Evolutionary conservation across 352 stramenopile species (phyloP).

Genomic region (Globisporangium splendens): DNA sequence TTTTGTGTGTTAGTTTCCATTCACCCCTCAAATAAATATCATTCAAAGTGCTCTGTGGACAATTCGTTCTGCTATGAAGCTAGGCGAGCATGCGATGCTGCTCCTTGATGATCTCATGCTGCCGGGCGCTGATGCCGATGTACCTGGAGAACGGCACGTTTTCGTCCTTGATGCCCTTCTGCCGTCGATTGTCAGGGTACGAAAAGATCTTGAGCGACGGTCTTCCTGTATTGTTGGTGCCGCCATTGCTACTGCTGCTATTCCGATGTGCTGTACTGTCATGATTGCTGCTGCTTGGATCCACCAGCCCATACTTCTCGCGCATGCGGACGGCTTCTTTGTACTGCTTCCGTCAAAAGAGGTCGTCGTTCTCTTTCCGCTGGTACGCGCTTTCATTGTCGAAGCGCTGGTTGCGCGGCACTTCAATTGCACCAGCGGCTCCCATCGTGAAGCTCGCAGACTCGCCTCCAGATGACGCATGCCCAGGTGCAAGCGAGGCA

Average conservation of each 20-base stretch:
- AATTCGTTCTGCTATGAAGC: background rate
- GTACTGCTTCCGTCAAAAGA: slow-evolving; percentile 56
- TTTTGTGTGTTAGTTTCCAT: background rate
- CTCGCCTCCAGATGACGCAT: background rate
- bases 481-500: slow-evolving; percentile 14
- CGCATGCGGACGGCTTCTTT: slow-evolving; percentile 51
- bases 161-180: slow-evolving; percentile 46
- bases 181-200: slow-evolving; percentile 30
- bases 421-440: slow-evolving; percentile 23
- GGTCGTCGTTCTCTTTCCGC: slow-evolving; percentile 31
- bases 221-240: slow-evolving; percentile 7
- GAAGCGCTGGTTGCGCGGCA: slow-evolving; percentile 42
- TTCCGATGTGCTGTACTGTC: background rate
- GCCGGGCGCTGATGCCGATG: slow-evolving; percentile 69
- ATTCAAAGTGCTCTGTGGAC: background rate
- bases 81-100: slow-evolving; percentile 69
- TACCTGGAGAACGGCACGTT: slow-evolving; percentile 61
- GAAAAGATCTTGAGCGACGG: slow-evolving; percentile 77
- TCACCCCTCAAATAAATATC: background rate
- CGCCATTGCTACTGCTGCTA: slow-evolving; percentile 1
- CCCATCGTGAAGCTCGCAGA: slow-evolving; percentile 18
- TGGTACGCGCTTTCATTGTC: slow-evolving; percentile 49
- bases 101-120: slow-evolving; percentile 77
- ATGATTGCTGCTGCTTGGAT: slow-evolving; percentile 2
- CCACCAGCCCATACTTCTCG: slow-evolving; percentile 26